These are phyloP conservation scores for Quercus berberidifolia DNA, from an alignment of 306 rosid species.

Conservation along the genomic window DNA sequence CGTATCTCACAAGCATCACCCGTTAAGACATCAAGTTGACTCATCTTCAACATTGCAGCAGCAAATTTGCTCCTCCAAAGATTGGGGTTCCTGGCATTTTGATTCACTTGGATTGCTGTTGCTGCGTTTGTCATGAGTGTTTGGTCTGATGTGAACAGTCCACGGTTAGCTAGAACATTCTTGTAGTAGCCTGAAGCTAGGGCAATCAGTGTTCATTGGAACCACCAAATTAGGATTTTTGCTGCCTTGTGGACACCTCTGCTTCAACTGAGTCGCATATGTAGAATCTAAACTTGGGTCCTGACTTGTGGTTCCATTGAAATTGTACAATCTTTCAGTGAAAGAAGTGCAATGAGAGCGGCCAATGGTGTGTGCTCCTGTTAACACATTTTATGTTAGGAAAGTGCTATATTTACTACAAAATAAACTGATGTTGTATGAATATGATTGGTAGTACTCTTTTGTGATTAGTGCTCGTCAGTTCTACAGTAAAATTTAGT, in stretches of 20 bases:
- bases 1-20: slow-evolving; percentile 58
- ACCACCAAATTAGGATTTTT: slow-evolving; percentile 46
- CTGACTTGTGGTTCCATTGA: slow-evolving; percentile 43
- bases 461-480: too few relatives aligned
- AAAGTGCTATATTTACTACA: too few relatives aligned
- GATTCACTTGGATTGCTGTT: slow-evolving; percentile 47
- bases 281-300: slow-evolving; percentile 62
- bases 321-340: slow-evolving; percentile 57
- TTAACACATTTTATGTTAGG: not conserved
- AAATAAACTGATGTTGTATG: too few relatives aligned
- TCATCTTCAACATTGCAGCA: slow-evolving; percentile 72
- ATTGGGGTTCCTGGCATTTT: slow-evolving; percentile 35
- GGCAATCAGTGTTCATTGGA: slow-evolving; percentile 59
- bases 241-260: slow-evolving; percentile 52
- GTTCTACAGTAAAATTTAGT: too few relatives aligned
- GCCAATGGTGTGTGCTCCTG: slow-evolving; percentile 78
- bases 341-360: slow-evolving; percentile 64
- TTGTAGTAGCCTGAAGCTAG: slow-evolving; percentile 37
- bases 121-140: slow-evolving; percentile 37
- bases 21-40: slow-evolving; percentile 47
- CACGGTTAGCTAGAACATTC: slow-evolving; percentile 40
- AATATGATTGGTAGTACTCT: too few relatives aligned
- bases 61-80: slow-evolving; percentile 51
- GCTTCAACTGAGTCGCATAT: slow-evolving; percentile 49
- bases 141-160: slow-evolving; percentile 68